Evolutionary conservation across 2,329 filamentous ascomycete genomes (phyloP), one percentile per base, ranked within the genome.

Genomic region (Botrytis medusae): DNA sequence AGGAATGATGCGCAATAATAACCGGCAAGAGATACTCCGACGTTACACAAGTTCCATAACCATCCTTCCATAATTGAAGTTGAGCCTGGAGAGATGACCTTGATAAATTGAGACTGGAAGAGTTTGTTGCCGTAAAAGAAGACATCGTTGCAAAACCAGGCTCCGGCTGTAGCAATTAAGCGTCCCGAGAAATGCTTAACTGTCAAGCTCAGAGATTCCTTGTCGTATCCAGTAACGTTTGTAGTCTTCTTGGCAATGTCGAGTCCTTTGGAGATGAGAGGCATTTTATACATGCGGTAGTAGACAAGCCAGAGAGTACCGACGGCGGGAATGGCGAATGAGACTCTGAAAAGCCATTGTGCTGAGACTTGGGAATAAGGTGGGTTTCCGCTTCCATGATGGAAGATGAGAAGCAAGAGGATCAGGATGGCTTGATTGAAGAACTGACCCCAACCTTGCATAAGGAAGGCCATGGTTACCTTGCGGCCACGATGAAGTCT

Each of bases 81-180:
- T 76, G 89, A 88, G 77, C 87, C 84, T 71, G 90, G 87, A 72
- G 91, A 92, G 77, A 98, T 91, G 80, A 96, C 92, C 46, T 85
- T 86, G 84, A 98, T 97, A 84, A 98, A 98, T 81, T 95, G 89
- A 75, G 88, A 89, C 84, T 97, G 95, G 88, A 98, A 98, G 71
- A 98, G 91, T 88, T 97, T 98, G 91, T 97, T 98, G 79, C 95
- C 95, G 85, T 98, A 98, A 87, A 98, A 98, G 88, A 98, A 98
- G 77, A 98, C 92, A 81, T 98, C 95, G 83, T 98, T 98, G 85
- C 91, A 93, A 84, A 95, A 98, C 95, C 95, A 98, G 51, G 91
- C 89, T 73, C 93, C 93, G 18, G 95, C 91, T 32, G 95, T 98
- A 68, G 95, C 95, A 32, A 97, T 80, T 37, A 98, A 84, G 78